These are phyloP conservation scores for Prinsepia uniflora DNA, from an alignment of 306 rosid species.

Conservation along the genomic window DNA sequence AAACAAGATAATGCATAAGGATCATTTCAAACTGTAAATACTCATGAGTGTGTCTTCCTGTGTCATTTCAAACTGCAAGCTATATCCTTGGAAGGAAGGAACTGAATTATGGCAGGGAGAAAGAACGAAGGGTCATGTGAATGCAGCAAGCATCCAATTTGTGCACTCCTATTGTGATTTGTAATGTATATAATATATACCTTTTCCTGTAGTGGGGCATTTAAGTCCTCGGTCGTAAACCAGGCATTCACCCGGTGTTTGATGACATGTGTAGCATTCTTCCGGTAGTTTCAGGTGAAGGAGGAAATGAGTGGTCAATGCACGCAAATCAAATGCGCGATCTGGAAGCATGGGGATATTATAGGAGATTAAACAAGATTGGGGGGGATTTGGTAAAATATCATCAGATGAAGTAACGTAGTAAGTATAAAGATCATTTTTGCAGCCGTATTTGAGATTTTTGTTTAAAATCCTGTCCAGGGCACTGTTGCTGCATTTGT, in stretches of 20 bases:
- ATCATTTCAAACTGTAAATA: background rate
- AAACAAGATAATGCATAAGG: background rate
- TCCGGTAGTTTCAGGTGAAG: background rate
- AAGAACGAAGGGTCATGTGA: background rate
- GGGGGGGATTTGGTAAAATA: background rate
- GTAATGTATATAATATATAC: background rate
- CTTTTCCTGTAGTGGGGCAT: background rate
- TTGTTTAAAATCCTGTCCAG: fast-evolving
- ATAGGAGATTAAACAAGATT: background rate
- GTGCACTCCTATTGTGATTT: background rate
- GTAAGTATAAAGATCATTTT: background rate
- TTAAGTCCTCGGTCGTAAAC: background rate
- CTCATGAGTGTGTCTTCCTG: background rate
- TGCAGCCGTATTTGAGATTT: background rate
- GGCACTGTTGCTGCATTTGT: background rate
- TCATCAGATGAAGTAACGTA: background rate
- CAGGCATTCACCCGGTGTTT: background rate
- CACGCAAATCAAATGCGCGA: fast-evolving
- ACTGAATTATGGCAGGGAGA: background rate
- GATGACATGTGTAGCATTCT: background rate
- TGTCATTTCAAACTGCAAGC: background rate
- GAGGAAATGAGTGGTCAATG: background rate
- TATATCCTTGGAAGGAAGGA: background rate
- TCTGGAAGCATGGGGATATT: background rate
- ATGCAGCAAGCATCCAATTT: background rate